Base-by-base conservation (phyloP, 2,329 filamentous ascomycete genomes). In the Penicillium sp. region DNA sequence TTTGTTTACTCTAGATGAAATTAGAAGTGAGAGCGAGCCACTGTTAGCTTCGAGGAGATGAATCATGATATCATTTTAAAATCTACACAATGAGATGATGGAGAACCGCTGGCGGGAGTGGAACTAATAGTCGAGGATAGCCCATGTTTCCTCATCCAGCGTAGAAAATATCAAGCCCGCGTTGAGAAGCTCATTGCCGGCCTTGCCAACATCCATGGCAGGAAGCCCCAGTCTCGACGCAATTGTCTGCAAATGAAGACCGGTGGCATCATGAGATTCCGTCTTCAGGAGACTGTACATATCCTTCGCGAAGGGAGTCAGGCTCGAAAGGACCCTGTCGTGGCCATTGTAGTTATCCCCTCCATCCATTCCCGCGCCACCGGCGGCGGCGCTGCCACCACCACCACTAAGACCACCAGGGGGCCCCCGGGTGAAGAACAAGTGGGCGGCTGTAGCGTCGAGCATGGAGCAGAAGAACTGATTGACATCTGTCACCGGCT, bases 391-490 rank as follows among this genome's bases (percentile, higher is more conserved):
- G 44, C 76, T 80, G 18, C 71, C 73, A 54, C 54, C 75, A 71
- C 33, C 76, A 73, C 31, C 68, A 33, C 77, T 63, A 2, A 74
- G 79, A 73, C 31, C 68, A 33, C 77, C 64, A 2, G 74, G 79
- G 3, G 86, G 83, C 0, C 92, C 92, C 43, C 85, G 84, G 14
- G 87, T 89, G 73, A 92, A 89, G 75, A 88, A 88, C 49, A 99
- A 79, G 77, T 99, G 94, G 48, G 95, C 89, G 55, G 89, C 89
- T 6, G 92, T 90, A 25, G 91, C 88, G 77, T 99, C 93, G 51
- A 99, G 85, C 62, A 97, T 77, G 75, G 97, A 94, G 73, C 91
- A 96, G 71, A 88, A 89, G 72, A 97, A 84, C 81, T 99, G 94
- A 78, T 99, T 96, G 78, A 88, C 88, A 74, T 97, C 89, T 53